These are phyloP conservation scores for Tetrahymena malaccensis DNA, from an alignment of 73 alveolate genomes.

Conservation along the genomic window DNA sequence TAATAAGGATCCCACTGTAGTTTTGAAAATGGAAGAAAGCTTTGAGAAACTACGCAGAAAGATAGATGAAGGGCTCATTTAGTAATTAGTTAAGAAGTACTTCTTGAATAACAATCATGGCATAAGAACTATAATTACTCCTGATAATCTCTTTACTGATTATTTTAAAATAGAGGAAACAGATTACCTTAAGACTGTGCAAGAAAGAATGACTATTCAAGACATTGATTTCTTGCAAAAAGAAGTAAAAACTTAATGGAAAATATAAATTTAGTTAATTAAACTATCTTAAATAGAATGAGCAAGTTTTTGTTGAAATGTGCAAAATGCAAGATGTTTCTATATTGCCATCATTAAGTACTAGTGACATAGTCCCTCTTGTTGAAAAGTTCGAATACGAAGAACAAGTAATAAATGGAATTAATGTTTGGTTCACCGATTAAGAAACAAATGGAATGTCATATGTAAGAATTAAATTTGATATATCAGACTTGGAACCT, in stretches of 20 bases:
- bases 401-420: slow-evolving; percentile 6
- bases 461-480: slow-evolving; percentile 46
- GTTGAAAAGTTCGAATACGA: slow-evolving; percentile 46
- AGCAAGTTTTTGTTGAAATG: not conserved
- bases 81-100: slow-evolving; percentile 40
- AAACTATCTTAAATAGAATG: not conserved
- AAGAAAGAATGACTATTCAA: slow-evolving; percentile 25
- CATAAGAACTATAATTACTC: slow-evolving; percentile 23
- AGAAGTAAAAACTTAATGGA: slow-evolving; percentile 26
- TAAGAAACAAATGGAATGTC: slow-evolving; percentile 60
- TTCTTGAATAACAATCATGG: slow-evolving; percentile 48
- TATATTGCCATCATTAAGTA: slow-evolving; percentile 36
- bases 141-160: slow-evolving; percentile 29
- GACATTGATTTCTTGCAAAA: slow-evolving; percentile 41
- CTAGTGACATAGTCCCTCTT: slow-evolving; percentile 38
- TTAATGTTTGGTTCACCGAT: not conserved
- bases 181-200: not conserved
- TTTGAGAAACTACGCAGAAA: slow-evolving; percentile 43
- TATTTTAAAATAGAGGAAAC: slow-evolving; percentile 25
- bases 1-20: slow-evolving; percentile 48
- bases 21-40: slow-evolving; percentile 43
- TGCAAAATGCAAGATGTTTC: slow-evolving; percentile 24
- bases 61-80: slow-evolving; percentile 44
- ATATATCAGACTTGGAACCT: slow-evolving; percentile 42
- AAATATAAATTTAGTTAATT: not conserved